Percentiles rank a stretch among this genome's conserved stretches.
These are phyloP conservation scores for Nothophytophthora sp. DNA, from an alignment of 352 stramenopile genomes.

Conservation along the genomic window DNA sequence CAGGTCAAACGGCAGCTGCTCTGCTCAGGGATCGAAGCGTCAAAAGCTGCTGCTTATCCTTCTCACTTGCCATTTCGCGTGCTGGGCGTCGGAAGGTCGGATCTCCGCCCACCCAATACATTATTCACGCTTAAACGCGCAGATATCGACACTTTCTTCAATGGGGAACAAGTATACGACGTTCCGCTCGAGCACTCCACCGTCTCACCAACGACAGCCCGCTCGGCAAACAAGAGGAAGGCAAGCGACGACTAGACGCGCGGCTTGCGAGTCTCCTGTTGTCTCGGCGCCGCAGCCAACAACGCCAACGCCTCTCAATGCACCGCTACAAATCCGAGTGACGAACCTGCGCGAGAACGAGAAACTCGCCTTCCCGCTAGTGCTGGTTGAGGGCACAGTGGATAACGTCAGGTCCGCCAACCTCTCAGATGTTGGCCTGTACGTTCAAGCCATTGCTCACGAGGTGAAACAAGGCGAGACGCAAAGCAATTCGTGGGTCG, in stretches of 20 bases:
- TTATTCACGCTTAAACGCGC: too few relatives aligned
- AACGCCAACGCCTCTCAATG: neutral
- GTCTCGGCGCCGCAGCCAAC: neutral
- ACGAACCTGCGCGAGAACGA: slow-evolving; percentile 9
- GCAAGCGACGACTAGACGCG: neutral
- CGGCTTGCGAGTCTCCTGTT: neutral
- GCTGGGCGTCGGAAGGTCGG: too few relatives aligned
- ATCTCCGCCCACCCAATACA: too few relatives aligned
- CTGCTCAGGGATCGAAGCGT: too few relatives aligned
- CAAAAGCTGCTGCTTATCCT: too few relatives aligned
- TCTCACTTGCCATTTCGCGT: too few relatives aligned
- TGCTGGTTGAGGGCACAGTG: slow-evolving; percentile 6
- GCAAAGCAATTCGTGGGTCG: slow-evolving; percentile 11
- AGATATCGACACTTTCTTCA: neutral
- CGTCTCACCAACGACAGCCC: neutral
- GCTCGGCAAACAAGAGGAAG: neutral
- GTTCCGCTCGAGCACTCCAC: neutral
- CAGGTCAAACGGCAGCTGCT: too few relatives aligned
- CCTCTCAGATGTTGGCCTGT: slow-evolving; percentile 3
- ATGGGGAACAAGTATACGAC: slow-evolving; percentile 7
- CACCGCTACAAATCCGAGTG: slow-evolving; percentile 5
- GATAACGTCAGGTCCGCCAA: slow-evolving; percentile 2
- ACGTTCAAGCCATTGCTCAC: slow-evolving; percentile 7
- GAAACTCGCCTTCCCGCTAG: slow-evolving; percentile 7
- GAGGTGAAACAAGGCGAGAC: neutral